Base-by-base conservation (phyloP, 1,284 basidiomycete genomes). In the Retiboletus flavoniger region DNA sequence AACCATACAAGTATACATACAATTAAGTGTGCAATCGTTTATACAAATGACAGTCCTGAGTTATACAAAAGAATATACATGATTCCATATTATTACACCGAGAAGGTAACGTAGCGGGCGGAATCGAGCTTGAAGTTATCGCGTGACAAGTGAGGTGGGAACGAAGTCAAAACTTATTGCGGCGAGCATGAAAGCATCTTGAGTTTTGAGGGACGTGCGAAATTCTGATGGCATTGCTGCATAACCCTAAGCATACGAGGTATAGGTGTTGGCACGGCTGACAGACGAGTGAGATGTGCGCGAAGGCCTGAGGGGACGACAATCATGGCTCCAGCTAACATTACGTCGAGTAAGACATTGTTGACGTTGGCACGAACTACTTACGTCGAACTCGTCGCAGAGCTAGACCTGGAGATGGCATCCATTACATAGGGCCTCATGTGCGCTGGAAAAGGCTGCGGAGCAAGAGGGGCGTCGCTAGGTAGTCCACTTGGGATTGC, bases 301-400 rank as follows among this genome's bases (percentile, higher is more conserved):
- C 32, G 50, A 58, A 43, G 57, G 50, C 36, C 63, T 65, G 44
- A 56, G 52, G 13, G 58, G 49, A 34, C 56, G 68, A 31, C 55
- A 40, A 26, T 69, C 71, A 8, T 65, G 57, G 48, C 71, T 73
- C 68, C 70, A 71, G 50, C 70, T 69, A 56, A 42, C 7, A 44
- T 51, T 26, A 50, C 13, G 42, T 68, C 35, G 21, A 42, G 29
- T 59, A 53, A 35, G 19, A 6, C 1, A 29, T 29, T 4, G 13
- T 45, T 17, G 4, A 56, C 5, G 14, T 52, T 45, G 31, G 31
- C 10, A 47, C 6, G 17, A 49, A 53, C 51, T 19, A 56, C 68
- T 61, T 53, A 76, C 74, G 63, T 69, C 39, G 73, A 74, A 34
- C 63, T 70, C n/a, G 71, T 67, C 45, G 66, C 63, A 45, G 71